Base-by-base conservation (phyloP, 1,284 basidiomycete genomes). In the Puccinia horiana region DNA sequence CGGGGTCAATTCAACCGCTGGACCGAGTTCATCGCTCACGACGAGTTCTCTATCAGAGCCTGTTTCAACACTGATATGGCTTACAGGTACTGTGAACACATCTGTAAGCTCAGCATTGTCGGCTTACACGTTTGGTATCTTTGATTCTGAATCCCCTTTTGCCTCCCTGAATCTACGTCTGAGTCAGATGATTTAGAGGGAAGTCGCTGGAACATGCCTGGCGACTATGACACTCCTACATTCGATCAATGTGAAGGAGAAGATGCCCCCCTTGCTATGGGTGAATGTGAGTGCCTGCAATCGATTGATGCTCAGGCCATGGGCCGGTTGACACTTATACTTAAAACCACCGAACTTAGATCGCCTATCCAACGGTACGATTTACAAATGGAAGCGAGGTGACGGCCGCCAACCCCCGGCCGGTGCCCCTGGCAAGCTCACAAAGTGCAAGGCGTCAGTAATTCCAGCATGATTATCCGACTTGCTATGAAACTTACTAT, bases 191-290 rank as follows among this genome's bases (percentile, higher is more conserved):
- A 81, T 52, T 29, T 81, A 29, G 73, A 75, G 72, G 80, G 80
- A 65, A 65, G 80, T 69, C 58, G 49, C 35, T 81, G 80, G 80
- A 81, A 81, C 70, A 81, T 81, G 37, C 80, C 80, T 35, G 80
- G 80, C n/a, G 65, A 81, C 61, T 81, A 75, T 37, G 72, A 81
- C 42, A 56, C 70, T 14, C 4, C 37, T n/a, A 54, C 56, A 26
- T 81, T 81, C 47, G 72, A 81, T 49, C 16, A 74, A 47, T 81
- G 80, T 40, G 72, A 81, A 20, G 80, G 72, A 54, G 72, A 75
- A 16, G 72, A 81, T 56, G 70, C 75, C 16, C 70, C 80, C 23
- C 52, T 67, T 6, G 72, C 80, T 32, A 81, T 81, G 80, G 80
- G 80, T 8, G 42, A 81, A 75, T 81, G 80, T 81, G 73, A 81